Base-by-base conservation (phyloP, 768 basidiomycete genomes). In the Mycena albidolilacea region DNA sequence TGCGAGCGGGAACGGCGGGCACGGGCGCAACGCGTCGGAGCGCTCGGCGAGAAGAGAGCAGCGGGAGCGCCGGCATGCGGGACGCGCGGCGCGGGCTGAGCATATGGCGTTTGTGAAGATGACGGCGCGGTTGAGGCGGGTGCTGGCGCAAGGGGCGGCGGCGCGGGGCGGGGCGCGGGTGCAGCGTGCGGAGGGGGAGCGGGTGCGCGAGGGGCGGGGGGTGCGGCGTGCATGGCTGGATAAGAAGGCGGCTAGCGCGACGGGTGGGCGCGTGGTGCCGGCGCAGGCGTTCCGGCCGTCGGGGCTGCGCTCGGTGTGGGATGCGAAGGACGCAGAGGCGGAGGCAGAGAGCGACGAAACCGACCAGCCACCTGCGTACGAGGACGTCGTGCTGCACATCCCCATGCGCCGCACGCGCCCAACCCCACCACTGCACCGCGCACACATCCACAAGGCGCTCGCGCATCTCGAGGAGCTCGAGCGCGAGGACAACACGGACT, bases 101-200 rank as follows among this genome's bases (percentile, higher is more conserved):
- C 75, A 76, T 50, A 37, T n/a, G 5, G 75, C 71, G 30, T 76
- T 76, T 23, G 71, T 50, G 57, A 52, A 66, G 30, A 76, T 76
- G 75, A 76, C 75, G 14, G 60, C 69, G 23, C 52, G 75, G 3
- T 48, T 76, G 39, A 23, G 75, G 19, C 43, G 48, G 10, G 19
- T 76, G 54, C 61, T 76, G 0, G 41, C 57, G 41, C 71, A 76
- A 30, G 59, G 54, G 3, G 59, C 59, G 54, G 61, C 69, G 41
- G 21, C 61, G 50, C 58, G 75, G 19, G 15, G 54, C 57, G 38
- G 70, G 39, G 61, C 23, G 41, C 8, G 38, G 54, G 37, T 41
- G 41, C 71, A 73, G 75, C 60, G 65, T 9, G 65, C 63, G 43
- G 75, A 72, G 50, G 52, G 37, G 10, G 75, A 73, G 6, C 69